Evolutionary conservation across 306 rosid genomes (phyloP).

Genomic region (Vigna nakashimae): DNA sequence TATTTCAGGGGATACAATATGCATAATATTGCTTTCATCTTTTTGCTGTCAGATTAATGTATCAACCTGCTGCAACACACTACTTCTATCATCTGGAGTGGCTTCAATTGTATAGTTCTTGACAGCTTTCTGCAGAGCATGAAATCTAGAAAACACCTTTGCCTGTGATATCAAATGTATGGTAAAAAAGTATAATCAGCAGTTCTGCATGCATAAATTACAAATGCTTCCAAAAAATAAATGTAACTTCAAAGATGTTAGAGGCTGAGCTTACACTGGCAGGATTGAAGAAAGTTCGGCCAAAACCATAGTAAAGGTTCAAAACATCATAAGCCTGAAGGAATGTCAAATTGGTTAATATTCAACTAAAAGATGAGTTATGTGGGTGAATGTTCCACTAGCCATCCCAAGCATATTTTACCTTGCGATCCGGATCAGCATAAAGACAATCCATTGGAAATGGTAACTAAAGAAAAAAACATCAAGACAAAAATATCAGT

Average conservation of each 20-base stretch:
- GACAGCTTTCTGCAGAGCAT: slow-evolving; percentile 63
- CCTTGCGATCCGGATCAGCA: slow-evolving; percentile 90
- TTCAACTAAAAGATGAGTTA: slow-evolving; percentile 6
- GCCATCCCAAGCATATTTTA: slow-evolving; percentile 38
- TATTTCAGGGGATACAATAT: slow-evolving; percentile 7
- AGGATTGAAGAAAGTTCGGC: slow-evolving; percentile 93
- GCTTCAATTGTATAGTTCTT: slow-evolving; percentile 85
- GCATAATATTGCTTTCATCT: slow-evolving; percentile 12
- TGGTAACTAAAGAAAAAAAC: slow-evolving; percentile 68
- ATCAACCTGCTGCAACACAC: slow-evolving; percentile 82
- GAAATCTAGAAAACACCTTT: slow-evolving; percentile 79
- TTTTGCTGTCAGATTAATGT: slow-evolving; percentile 31
- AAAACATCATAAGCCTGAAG: slow-evolving; percentile 76
- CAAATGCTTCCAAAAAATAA: not conserved
- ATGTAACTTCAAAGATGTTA: slow-evolving; percentile 15
- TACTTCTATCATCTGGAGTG: slow-evolving; percentile 76
- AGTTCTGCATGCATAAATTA: slow-evolving; percentile 18
- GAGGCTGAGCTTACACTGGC: slow-evolving; percentile 69
- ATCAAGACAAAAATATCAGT: slow-evolving; percentile 32
- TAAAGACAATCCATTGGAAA: slow-evolving; percentile 89
- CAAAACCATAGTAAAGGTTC: slow-evolving; percentile 76
- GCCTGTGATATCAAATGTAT: slow-evolving; percentile 51
- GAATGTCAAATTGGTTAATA: slow-evolving; percentile 34
- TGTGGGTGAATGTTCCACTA: slow-evolving; percentile 8
- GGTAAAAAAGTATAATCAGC: not conserved